Base-by-base conservation (phyloP, 148 eudicot species). In the Amaranthus cruentus region DNA sequence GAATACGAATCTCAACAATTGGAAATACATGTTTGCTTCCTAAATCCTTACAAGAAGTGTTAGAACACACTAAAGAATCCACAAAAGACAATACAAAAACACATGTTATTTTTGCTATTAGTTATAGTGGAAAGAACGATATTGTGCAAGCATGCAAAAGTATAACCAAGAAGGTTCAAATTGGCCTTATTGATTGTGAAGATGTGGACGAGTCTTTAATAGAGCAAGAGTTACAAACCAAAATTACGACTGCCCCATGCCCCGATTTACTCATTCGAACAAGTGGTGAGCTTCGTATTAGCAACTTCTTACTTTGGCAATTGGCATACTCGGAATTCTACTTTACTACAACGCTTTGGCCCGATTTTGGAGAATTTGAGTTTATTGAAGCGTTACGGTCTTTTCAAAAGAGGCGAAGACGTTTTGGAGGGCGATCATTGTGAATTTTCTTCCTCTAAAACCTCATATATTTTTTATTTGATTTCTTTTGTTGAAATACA, bases 221-320 rank as follows among this genome's bases (percentile, higher is more conserved):
- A 48, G 73, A 81, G 21, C 63, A 73, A 53, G 76, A 84, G 55
- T 70, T 81, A 7, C 68, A 76, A 56, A 84, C 87, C 5, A 78
- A 73, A 7, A 59, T 69, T 12, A 66, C 67, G 1, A 42, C 70
- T 13, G 60, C 47, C 43, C 84, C 82, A 1, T 6, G 73, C 44
- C 87, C 82, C 9, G 83, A 81, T 47, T 58, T 84, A 47, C 53
- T 84, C 18, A 81, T 81, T 13, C 55, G 84, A 61, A 84, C 83
- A 0, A 71, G 84, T 44, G 84, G 84, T 6, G 78, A 79, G 28
- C 14, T 61, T 49, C 73, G 82, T 10, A 28, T 84, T 7, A 79
- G 81, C 74, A 84, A 81, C 73, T 81, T 81, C 61, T 58, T 81
- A 76, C 73, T 84, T 51, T 84, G 87, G 87, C 82, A 81, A 38